Evolutionary conservation across 805 yeast species (phyloP).

Genomic region (Spathaspora arborariae): DNA sequence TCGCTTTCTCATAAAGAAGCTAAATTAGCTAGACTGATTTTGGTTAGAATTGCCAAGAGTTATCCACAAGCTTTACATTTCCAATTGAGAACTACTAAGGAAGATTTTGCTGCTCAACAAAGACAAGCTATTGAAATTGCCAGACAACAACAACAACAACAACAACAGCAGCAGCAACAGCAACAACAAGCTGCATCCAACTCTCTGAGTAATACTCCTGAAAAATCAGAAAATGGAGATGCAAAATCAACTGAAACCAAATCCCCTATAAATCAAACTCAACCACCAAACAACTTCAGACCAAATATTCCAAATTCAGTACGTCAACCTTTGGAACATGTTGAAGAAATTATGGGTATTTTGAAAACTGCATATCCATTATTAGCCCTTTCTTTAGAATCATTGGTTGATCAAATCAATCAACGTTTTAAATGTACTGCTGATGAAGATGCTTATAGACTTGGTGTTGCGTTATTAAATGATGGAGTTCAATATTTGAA

Average conservation of each 20-base stretch:
- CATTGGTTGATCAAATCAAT: slow-evolving; percentile 91
- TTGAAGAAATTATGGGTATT: slow-evolving; percentile 88
- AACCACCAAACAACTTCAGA: slow-evolving; percentile 2
- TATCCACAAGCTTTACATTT: slow-evolving; percentile 97
- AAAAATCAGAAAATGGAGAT: slow-evolving; percentile 5
- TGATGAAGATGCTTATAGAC: slow-evolving; percentile 93
- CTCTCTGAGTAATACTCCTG: slow-evolving; percentile 1
- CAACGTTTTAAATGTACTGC: slow-evolving; percentile 91
- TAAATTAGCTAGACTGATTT: slow-evolving; percentile 76
- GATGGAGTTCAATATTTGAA: slow-evolving; percentile 92
- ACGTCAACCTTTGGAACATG: slow-evolving; percentile 89
- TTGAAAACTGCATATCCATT: slow-evolving; percentile 95
- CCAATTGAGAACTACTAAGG: slow-evolving; percentile 92
- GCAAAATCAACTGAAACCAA: not conserved
- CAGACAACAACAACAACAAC: slow-evolving; percentile 14
- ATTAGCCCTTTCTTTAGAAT: slow-evolving; percentile 86
- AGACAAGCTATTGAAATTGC: slow-evolving; percentile 54
- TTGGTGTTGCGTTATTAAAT: slow-evolving; percentile 85
- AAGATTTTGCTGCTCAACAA: slow-evolving; percentile 85
- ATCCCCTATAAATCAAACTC: not conserved
- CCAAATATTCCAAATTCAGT: slow-evolving; percentile 12
- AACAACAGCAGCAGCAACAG: not conserved
- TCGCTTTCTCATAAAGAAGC: slow-evolving; percentile 92
- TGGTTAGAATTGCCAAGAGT: slow-evolving; percentile 89
- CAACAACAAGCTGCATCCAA: not conserved